Conservation (phyloP, 805 yeast species). For the Suhomyces prunicola region DNA sequence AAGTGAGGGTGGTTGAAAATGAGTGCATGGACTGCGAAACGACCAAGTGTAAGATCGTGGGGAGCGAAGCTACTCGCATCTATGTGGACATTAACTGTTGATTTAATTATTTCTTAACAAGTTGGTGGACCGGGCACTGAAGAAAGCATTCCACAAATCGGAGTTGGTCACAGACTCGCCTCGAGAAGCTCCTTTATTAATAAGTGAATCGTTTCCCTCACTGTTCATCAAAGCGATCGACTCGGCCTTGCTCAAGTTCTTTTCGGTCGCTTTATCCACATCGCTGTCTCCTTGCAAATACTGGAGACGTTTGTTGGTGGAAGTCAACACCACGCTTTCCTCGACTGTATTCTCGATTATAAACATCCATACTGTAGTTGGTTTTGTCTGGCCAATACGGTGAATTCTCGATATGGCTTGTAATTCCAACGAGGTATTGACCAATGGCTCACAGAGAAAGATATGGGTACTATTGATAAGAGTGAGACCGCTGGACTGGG, state of each 20-base stretch:
- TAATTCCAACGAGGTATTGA: slow-evolving; percentile 79
- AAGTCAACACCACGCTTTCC: slow-evolving; percentile 72
- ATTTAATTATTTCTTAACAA: background rate
- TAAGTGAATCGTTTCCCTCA: slow-evolving; percentile 48
- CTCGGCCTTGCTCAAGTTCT: slow-evolving; percentile 40
- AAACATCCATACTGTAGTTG: slow-evolving; percentile 91
- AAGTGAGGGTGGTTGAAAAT: too few relatives aligned
- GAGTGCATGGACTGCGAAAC: too few relatives aligned
- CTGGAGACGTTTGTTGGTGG: slow-evolving; percentile 58
- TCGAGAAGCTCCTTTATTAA: slow-evolving; percentile 38
- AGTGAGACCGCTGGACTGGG: slow-evolving; percentile 89
- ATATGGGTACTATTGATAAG: slow-evolving; percentile 91
- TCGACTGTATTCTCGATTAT: slow-evolving; percentile 82
- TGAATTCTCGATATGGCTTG: slow-evolving; percentile 93
- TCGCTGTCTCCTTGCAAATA: slow-evolving; percentile 26
- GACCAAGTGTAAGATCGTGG: too few relatives aligned
- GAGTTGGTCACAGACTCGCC: slow-evolving; percentile 59
- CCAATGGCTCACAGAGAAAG: slow-evolving; percentile 86
- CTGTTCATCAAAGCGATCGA: slow-evolving; percentile 52
- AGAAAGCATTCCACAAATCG: slow-evolving; percentile 65
- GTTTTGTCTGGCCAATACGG: slow-evolving; percentile 80
- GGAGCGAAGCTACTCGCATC: too few relatives aligned
- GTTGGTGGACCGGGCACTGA: slow-evolving; percentile 25
- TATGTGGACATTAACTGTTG: background rate
- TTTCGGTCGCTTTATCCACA: slow-evolving; percentile 23